Conservation (phyloP, 306 rosid species). For the Cicer cuneatum region DNA sequence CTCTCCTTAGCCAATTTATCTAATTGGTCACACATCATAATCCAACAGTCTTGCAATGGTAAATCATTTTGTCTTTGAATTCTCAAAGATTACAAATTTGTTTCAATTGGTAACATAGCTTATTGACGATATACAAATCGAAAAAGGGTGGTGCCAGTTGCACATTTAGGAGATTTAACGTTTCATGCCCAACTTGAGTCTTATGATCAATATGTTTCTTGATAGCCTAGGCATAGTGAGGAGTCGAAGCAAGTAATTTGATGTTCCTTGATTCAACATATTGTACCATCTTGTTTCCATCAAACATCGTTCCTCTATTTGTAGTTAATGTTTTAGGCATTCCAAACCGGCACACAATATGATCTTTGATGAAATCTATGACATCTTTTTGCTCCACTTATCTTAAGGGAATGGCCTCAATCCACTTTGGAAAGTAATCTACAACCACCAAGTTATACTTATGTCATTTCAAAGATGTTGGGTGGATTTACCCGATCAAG, state of each 20-base stretch:
- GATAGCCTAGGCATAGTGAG: not conserved
- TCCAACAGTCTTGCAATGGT: not conserved
- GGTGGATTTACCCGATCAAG: not conserved
- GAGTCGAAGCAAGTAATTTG: not conserved
- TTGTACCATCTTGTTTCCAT: not conserved
- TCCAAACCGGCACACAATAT: not conserved
- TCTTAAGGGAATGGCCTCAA: not conserved
- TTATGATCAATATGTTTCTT: not conserved
- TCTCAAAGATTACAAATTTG: not conserved
- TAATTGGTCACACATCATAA: not conserved
- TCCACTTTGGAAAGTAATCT: not conserved
- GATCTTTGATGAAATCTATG: not conserved
- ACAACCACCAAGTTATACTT: not conserved
- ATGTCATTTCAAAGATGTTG: not conserved
- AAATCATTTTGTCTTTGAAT: not conserved
- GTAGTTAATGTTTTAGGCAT: not conserved
- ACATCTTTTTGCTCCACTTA: not conserved
- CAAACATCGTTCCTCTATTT: not conserved
- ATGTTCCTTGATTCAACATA: not conserved
- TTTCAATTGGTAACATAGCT: not conserved
- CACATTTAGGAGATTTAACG: not conserved
- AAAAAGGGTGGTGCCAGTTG: not conserved
- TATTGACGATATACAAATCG: not conserved
- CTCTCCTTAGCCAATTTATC: not conserved
- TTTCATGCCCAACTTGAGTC: not conserved